phyloP scores from a whole-genome alignment of 495 filamentous ascomycete genomes.

The Pyronema domesticum region DNA sequence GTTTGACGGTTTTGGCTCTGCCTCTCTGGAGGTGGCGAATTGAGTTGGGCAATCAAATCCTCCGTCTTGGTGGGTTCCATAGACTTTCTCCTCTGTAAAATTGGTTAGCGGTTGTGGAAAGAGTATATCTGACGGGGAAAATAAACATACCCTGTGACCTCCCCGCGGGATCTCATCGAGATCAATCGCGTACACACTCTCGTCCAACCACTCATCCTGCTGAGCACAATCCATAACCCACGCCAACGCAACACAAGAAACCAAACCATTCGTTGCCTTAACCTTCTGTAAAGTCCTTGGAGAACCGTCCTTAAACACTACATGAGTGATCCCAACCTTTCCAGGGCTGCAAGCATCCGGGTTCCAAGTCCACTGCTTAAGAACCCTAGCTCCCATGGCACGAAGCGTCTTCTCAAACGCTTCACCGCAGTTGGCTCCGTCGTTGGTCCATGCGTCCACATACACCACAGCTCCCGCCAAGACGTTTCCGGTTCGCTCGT shows the following conservation, averaged over 20 bases:
- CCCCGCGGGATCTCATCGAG: constrained; percentile 18
- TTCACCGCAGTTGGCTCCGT: constrained; percentile 68
- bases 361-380: constrained; percentile 77
- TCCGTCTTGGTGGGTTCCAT: constrained; percentile 60
- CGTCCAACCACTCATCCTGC: constrained; percentile 43
- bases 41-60: constrained; percentile 29
- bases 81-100: constrained; percentile 68
- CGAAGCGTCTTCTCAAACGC: constrained; percentile 68
- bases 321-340: constrained; percentile 78
- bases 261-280: constrained; percentile 49
- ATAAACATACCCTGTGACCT: constrained; percentile 18
- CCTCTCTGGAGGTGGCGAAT: constrained; percentile 26
- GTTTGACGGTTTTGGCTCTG: constrained; percentile 36
- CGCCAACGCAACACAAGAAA: constrained; percentile 68
- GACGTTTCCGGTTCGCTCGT: constrained; percentile 12
- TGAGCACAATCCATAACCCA: constrained; percentile 59
- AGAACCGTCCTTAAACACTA: constrained; percentile 87
- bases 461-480: constrained; percentile 65
- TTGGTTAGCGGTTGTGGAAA: constrained; percentile 37
- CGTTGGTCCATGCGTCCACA: constrained; percentile 82
- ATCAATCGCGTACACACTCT: constrained; percentile 39
- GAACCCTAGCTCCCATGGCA: constrained; percentile 70
- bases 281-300: constrained; percentile 79
- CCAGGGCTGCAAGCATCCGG: constrained; percentile 30
- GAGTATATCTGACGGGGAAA: constrained; percentile 32